Evolutionary conservation across 2,329 filamentous ascomycete genomes (phyloP).

Genomic region (Simplicillium aogashimaense): DNA sequence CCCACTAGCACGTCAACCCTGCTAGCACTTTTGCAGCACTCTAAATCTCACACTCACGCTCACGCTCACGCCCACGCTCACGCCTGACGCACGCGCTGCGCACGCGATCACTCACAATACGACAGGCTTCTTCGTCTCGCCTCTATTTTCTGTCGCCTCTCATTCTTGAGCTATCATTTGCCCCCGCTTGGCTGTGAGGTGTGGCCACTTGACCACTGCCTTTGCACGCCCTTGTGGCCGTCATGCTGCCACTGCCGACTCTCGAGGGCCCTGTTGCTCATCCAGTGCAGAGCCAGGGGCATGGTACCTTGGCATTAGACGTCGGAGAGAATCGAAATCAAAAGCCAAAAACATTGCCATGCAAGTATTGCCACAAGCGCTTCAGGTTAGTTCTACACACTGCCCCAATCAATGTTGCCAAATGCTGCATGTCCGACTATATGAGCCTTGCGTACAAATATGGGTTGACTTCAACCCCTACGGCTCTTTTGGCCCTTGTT

Average conservation of each 20-base stretch:
- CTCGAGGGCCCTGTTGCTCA: slow-evolving; percentile 34
- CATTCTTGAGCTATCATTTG: slow-evolving; percentile 2
- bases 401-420: too few relatives aligned
- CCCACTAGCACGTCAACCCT: too few relatives aligned
- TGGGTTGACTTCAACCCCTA: neutral
- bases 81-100: too few relatives aligned
- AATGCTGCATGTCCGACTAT: slow-evolving; percentile 3
- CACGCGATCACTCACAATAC: neutral
- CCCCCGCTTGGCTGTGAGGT: slow-evolving; percentile 1
- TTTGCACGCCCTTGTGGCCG: slow-evolving; percentile 10
- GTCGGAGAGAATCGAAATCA: slow-evolving; percentile 44
- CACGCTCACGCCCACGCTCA: too few relatives aligned
- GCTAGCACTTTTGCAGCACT: too few relatives aligned
- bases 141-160: neutral
- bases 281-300: slow-evolving; percentile 12
- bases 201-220: slow-evolving; percentile 3
- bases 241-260: slow-evolving; percentile 44
- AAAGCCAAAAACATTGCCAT: slow-evolving; percentile 52
- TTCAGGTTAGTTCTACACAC: slow-evolving; percentile 40
- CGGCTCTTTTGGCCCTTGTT: neutral
- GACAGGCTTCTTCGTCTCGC: neutral
- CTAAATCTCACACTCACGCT: too few relatives aligned
- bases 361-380: slow-evolving; percentile 53
- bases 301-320: slow-evolving; percentile 19
- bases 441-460: neutral